phyloP scores from a whole-genome alignment of 495 filamentous ascomycete genomes.

The Daldinia childiae region DNA sequence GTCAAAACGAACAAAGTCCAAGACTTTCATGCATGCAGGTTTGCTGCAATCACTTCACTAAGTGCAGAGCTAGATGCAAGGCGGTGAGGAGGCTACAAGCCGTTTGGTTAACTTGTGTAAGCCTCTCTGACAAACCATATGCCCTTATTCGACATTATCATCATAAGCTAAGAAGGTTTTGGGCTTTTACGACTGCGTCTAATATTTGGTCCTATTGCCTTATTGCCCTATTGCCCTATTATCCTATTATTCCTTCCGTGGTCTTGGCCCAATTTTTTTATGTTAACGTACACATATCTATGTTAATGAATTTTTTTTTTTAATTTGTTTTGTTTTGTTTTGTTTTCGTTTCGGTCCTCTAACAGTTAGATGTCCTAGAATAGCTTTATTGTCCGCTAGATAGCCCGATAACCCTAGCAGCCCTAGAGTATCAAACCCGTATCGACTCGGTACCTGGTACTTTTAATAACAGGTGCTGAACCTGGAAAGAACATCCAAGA shows the following conservation, averaged over 20 bases:
- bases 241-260: slow-evolving; percentile 10
- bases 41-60: slow-evolving; percentile 37
- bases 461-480: slow-evolving; percentile 19
- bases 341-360: slow-evolving; percentile 12
- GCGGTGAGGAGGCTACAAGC: slow-evolving; percentile 46
- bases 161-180: slow-evolving; percentile 31
- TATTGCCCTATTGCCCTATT: slow-evolving; percentile 3
- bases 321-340: not conserved
- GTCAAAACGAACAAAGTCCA: slow-evolving; percentile 16
- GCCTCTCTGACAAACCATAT: slow-evolving; percentile 44
- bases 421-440: slow-evolving; percentile 15
- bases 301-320: slow-evolving; percentile 19
- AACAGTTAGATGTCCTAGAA: slow-evolving; percentile 30
- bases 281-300: slow-evolving; percentile 15
- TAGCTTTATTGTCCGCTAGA: slow-evolving; percentile 34
- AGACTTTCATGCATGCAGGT: slow-evolving; percentile 43
- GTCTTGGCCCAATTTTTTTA: slow-evolving; percentile 24
- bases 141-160: slow-evolving; percentile 37
- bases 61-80: slow-evolving; percentile 44
- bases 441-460: slow-evolving; percentile 38
- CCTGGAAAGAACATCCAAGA: slow-evolving; percentile 39
- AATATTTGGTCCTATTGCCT: slow-evolving; percentile 31
- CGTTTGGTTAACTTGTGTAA: slow-evolving; percentile 42
- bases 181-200: slow-evolving; percentile 26
- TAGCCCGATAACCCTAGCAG: slow-evolving; percentile 33